Conservation (phyloP, 2,329 filamentous ascomycete genomes). For the Nothophoma quercina region DNA sequence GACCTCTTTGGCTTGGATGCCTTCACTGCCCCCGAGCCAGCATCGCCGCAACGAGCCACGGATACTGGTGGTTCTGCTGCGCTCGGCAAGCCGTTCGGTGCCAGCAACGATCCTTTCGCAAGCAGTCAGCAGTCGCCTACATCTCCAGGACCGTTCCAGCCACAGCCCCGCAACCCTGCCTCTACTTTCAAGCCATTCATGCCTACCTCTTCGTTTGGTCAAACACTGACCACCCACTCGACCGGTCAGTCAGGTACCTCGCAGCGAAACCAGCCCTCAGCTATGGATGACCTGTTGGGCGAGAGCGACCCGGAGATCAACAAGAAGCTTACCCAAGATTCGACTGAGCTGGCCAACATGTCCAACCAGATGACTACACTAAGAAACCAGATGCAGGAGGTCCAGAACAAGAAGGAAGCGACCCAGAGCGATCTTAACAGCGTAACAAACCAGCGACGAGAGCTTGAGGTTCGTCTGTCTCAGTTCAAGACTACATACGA, state of each 20-base stretch:
- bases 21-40: conserved; percentile 59
- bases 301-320: conserved; percentile 88
- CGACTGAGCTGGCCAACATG: conserved; percentile 90
- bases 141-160: conserved; percentile 60
- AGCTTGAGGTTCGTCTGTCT: conserved; percentile 86
- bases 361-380: conserved; percentile 94
- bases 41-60: conserved; percentile 67
- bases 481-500: conserved; percentile 91
- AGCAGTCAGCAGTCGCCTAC: conserved; percentile 61
- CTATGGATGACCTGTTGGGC: conserved; percentile 79
- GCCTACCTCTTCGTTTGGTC: conserved; percentile 90
- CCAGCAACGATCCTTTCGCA: conserved; percentile 71
- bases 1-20: conserved; percentile 94
- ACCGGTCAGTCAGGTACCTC: conserved; percentile 69
- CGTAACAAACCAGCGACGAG: conserved; percentile 84
- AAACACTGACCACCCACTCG: conserved; percentile 76
- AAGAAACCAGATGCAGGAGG: conserved; percentile 92
- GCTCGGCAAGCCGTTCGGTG: conserved; percentile 51
- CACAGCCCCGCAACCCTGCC: conserved; percentile 51
- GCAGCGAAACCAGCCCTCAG: conserved; percentile 54
- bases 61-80: conserved; percentile 75
- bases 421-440: conserved; percentile 85
- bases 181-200: conserved; percentile 86
- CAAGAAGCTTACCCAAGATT: conserved; percentile 87
- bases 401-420: conserved; percentile 79